These are phyloP conservation scores for Suillus alpinus DNA, from an alignment of 768 basidiomycete genomes.

Conservation along the genomic window DNA sequence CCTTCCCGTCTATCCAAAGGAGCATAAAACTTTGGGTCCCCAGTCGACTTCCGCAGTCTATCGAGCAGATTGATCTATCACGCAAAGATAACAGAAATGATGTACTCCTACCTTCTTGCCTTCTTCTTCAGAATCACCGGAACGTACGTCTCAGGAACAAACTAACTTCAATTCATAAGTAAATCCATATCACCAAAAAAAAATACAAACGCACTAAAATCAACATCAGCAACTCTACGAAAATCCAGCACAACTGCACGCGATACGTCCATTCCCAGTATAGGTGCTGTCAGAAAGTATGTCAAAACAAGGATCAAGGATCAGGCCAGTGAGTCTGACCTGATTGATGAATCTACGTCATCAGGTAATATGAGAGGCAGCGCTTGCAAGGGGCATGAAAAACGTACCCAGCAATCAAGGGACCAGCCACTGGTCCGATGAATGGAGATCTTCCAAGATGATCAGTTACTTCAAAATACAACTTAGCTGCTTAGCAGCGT, in stretches of 20 bases:
- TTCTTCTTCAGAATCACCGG: slow-evolving; percentile 62
- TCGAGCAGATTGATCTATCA: neutral
- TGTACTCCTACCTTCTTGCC: slow-evolving; percentile 43
- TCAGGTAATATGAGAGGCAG: neutral
- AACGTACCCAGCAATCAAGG: slow-evolving; percentile 56
- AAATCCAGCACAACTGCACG: slow-evolving; percentile 67
- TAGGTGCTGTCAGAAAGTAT: slow-evolving; percentile 36
- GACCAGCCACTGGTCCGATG: slow-evolving; percentile 53
- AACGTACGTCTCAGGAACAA: slow-evolving; percentile 71
- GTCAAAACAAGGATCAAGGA: slow-evolving; percentile 4
- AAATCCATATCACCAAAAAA: neutral
- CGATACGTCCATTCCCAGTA: slow-evolving; percentile 81
- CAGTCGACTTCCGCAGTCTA: slow-evolving; percentile 55
- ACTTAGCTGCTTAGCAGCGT: neutral
- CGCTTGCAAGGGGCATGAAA: neutral
- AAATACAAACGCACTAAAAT: slow-evolving; percentile 39
- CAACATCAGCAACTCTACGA: slow-evolving; percentile 49
- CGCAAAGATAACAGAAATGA: neutral
- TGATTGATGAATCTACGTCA: slow-evolving; percentile 64
- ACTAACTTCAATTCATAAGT: slow-evolving; percentile 28
- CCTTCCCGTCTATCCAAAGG: slow-evolving; percentile 53
- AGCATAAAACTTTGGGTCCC: slow-evolving; percentile 52
- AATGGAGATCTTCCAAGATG: slow-evolving; percentile 42
- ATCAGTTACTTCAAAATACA: neutral
- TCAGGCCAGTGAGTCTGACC: slow-evolving; percentile 28